Conservation (phyloP, 306 rosid species). For the Abrus precatorius region DNA sequence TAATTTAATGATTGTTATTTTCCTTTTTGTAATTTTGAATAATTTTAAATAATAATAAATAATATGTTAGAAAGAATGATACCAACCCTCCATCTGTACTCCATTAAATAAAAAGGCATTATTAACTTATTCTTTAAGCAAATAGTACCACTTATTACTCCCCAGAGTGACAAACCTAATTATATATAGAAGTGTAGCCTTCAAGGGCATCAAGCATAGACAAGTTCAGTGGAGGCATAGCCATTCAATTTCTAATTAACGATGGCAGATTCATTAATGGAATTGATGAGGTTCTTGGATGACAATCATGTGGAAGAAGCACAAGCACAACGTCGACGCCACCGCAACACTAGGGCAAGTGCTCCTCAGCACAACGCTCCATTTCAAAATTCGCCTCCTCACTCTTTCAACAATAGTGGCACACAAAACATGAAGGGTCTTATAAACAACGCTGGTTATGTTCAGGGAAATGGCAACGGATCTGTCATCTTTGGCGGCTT, state of each 20-base stretch:
- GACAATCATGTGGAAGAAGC: not conserved
- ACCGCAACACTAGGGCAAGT: not conserved
- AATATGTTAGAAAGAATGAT: too few relatives aligned
- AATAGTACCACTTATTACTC: not conserved
- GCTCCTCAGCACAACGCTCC: not conserved
- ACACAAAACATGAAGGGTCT: slow-evolving; percentile 42
- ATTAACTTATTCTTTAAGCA: not conserved
- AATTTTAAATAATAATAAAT: too few relatives aligned
- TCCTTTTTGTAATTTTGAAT: too few relatives aligned
- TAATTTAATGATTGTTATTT: too few relatives aligned
- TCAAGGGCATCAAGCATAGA: not conserved
- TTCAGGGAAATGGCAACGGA: slow-evolving; percentile 47
- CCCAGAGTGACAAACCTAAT: not conserved
- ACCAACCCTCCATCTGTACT: too few relatives aligned
- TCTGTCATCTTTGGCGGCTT: slow-evolving; percentile 41
- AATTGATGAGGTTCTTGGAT: slow-evolving; percentile 8
- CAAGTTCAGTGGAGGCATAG: not conserved
- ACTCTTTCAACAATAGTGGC: slow-evolving; percentile 17
- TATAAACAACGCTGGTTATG: slow-evolving; percentile 48
- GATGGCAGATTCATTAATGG: slow-evolving; percentile 27
- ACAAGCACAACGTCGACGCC: slow-evolving; percentile 11
- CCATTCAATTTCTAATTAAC: not conserved
- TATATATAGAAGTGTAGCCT: not conserved
- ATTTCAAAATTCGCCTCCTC: not conserved
- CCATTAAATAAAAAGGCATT: not conserved